These are phyloP conservation scores for Aspergillus mulundensis DNA, from an alignment of 495 filamentous ascomycete genomes.

Conservation along the genomic window DNA sequence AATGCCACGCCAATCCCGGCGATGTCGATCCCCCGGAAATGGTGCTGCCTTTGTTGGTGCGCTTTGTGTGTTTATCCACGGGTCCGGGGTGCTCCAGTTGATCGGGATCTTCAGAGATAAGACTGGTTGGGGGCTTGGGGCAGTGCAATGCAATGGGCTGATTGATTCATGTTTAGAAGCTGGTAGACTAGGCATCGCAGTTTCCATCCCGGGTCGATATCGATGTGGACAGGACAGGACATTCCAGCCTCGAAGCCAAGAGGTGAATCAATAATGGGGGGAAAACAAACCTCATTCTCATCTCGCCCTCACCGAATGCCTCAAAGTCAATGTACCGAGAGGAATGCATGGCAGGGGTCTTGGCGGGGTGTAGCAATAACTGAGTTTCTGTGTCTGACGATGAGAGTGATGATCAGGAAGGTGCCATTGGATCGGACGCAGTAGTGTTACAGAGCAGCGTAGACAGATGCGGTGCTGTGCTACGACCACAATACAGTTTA, in stretches of 20 bases:
- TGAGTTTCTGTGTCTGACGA: neutral
- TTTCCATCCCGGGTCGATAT: no score
- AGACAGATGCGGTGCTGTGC: neutral
- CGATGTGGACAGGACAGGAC: no score
- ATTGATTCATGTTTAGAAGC: neutral
- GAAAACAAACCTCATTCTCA: neutral
- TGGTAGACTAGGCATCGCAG: no score
- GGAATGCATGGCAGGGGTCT: conserved; percentile 33
- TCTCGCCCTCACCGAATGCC: neutral
- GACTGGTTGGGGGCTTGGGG: no score
- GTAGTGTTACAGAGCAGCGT: neutral
- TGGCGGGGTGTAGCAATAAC: conserved; percentile 22
- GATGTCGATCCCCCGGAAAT: conserved; percentile 5
- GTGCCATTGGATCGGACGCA: conserved; percentile 4
- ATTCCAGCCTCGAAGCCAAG: neutral
- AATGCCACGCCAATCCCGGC: neutral
- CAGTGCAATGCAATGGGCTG: neutral
- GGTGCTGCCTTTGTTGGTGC: neutral
- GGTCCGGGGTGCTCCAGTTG: neutral
- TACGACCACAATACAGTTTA: neutral
- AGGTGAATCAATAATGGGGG: neutral
- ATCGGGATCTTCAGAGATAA: no score
- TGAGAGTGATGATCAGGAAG: neutral
- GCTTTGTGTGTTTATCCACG: no score
- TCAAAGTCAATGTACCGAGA: conserved; percentile 2